These are phyloP conservation scores for Phytophthora sp. DNA, from an alignment of 352 stramenopile genomes.

Conservation along the genomic window DNA sequence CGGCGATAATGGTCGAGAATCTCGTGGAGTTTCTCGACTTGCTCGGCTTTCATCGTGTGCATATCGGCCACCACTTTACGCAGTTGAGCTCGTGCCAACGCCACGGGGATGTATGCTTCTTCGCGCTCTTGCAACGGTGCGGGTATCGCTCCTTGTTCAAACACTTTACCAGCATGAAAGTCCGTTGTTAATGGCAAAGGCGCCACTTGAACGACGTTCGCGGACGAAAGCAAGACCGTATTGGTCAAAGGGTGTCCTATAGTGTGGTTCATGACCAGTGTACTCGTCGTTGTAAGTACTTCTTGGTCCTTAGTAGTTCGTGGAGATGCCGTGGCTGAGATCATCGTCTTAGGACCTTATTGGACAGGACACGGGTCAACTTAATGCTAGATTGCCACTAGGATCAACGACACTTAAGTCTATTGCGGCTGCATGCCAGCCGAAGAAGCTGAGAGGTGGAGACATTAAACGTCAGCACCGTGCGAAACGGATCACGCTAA, in stretches of 20 bases:
- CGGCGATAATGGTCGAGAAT: constrained; percentile 63
- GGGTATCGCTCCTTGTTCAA: constrained; percentile 13
- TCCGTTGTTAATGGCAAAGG: constrained; percentile 41
- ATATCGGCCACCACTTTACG: constrained; percentile 78
- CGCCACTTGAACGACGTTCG: constrained; percentile 32
- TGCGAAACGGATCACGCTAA: constrained; percentile 14
- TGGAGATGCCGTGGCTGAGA: background rate
- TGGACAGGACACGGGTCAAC: too few relatives aligned
- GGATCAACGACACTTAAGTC: too few relatives aligned
- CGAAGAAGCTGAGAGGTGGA: too few relatives aligned
- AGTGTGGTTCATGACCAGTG: too few relatives aligned
- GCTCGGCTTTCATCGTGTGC: constrained; percentile 76
- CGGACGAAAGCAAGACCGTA: background rate
- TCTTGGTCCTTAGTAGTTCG: too few relatives aligned
- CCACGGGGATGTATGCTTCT: constrained; percentile 77
- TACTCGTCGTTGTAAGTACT: too few relatives aligned
- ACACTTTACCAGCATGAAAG: constrained; percentile 61
- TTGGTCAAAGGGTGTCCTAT: too few relatives aligned
- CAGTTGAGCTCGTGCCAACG: constrained; percentile 63
- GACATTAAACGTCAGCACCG: background rate
- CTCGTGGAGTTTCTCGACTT: constrained; percentile 49
- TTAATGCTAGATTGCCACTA: too few relatives aligned
- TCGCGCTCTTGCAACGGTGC: constrained; percentile 38
- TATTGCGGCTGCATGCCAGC: background rate
- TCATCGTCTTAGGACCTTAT: constrained; percentile 10